These are phyloP conservation scores for Rhynchospora breviuscula DNA, from an alignment of 176 grass and related monocot species.

Conservation along the genomic window DNA sequence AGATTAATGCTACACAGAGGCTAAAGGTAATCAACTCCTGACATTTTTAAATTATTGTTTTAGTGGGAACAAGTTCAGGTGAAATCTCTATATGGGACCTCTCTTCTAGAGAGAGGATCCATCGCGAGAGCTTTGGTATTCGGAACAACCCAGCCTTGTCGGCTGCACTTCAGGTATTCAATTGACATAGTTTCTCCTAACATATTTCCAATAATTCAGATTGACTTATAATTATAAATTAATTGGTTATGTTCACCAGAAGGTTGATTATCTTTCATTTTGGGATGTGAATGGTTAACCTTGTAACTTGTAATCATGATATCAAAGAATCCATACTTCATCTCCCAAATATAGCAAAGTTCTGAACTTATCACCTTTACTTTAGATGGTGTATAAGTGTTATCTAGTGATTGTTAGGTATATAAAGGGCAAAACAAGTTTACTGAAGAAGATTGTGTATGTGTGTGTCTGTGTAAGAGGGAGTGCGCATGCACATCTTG, in stretches of 20 bases:
- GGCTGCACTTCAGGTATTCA: constrained; percentile 13
- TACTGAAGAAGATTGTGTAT: neutral
- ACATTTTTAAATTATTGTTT: constrained; percentile 7
- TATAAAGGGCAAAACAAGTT: neutral
- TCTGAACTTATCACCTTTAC: neutral
- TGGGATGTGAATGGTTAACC: neutral
- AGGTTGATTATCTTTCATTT: neutral
- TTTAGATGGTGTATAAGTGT: neutral
- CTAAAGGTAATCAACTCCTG: neutral
- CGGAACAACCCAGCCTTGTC: constrained; percentile 10
- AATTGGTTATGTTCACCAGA: neutral
- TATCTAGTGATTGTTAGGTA: neutral
- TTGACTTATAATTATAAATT: neutral
- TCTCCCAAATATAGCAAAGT: neutral
- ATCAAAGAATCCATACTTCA: neutral
- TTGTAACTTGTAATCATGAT: neutral
- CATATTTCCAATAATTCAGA: neutral
- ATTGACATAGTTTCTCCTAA: neutral
- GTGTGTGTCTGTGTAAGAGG: no score
- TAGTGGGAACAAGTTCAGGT: constrained; percentile 33
- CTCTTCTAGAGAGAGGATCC: constrained; percentile 17
- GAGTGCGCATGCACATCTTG: neutral
- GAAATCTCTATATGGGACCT: constrained; percentile 31
- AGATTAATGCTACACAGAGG: neutral
- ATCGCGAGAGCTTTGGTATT: constrained; percentile 16